These are phyloP conservation scores for Lentinula edodes DNA, from an alignment of 768 basidiomycete species.

Conservation along the genomic window DNA sequence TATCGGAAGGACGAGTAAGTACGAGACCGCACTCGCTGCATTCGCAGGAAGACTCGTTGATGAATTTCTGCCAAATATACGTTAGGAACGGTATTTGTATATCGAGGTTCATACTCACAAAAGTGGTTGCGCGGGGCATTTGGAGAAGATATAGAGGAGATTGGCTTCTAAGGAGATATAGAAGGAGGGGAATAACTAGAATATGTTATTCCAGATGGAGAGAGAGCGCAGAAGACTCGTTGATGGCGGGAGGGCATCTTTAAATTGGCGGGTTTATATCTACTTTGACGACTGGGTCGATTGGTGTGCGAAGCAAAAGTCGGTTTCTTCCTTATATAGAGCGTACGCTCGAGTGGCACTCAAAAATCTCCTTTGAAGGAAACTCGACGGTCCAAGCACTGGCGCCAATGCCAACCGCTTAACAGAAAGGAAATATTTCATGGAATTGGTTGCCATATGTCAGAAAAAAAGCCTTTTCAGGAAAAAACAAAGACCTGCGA, in stretches of 20 bases:
- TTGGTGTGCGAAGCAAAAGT: slow-evolving; percentile 1
- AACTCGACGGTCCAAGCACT: slow-evolving; percentile 2
- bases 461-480: background rate
- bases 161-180: background rate
- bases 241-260: background rate
- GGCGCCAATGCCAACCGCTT: background rate
- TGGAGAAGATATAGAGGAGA: background rate
- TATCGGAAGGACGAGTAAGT: background rate
- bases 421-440: background rate
- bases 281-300: background rate
- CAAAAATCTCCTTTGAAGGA: background rate
- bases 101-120: background rate
- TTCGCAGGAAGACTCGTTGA: background rate
- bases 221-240: background rate
- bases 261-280: background rate
- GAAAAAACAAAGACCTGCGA: background rate
- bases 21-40: background rate
- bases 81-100: background rate
- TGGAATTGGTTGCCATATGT: background rate
- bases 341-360: slow-evolving; percentile 2
- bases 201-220: background rate
- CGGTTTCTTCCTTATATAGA: slow-evolving; percentile 4
- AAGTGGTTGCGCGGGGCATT: background rate
- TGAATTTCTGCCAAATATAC: background rate
- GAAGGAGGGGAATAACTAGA: background rate